Evolutionary conservation across 768 basidiomycete species (phyloP).

Genomic region (Termitomyces sp.): DNA sequence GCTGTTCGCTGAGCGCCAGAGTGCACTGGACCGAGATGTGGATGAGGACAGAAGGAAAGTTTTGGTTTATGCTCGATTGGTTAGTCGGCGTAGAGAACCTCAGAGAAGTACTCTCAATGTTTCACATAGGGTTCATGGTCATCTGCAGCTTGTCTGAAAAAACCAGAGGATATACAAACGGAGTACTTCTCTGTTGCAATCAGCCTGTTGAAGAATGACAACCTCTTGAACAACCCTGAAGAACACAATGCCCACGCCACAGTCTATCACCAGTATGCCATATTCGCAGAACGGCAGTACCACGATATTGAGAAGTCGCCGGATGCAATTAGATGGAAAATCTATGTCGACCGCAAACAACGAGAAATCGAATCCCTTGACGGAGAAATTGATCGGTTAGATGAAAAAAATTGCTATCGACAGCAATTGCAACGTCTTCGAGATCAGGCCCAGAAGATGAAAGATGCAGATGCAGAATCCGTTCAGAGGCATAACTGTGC

Average conservation of each 20-base stretch:
- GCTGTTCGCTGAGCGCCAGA: conserved; percentile 18
- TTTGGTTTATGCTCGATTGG: conserved; percentile 56
- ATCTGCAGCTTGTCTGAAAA: conserved; percentile 78
- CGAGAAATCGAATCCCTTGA: conserved; percentile 57
- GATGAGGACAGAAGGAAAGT: conserved; percentile 25
- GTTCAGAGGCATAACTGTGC: conserved; percentile 51
- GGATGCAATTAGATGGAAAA: conserved; percentile 61
- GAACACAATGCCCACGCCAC: conserved; percentile 36
- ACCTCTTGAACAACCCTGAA: conserved; percentile 12
- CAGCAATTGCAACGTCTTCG: conserved; percentile 18
- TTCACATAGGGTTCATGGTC: conserved; percentile 80
- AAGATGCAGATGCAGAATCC: conserved; percentile 40
- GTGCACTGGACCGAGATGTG: conserved; percentile 7
- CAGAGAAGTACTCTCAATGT: neutral
- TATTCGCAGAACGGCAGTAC: conserved; percentile 88
- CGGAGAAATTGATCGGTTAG: conserved; percentile 21
- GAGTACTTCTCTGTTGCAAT: conserved; percentile 70
- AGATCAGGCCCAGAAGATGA: conserved; percentile 26
- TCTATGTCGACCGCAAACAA: conserved; percentile 68
- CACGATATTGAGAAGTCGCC: conserved; percentile 63
- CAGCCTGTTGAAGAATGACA: conserved; percentile 18
- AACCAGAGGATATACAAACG: conserved; percentile 62
- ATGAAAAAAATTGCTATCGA: conserved; percentile 12
- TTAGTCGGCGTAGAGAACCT: conserved; percentile 26
- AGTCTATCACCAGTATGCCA: conserved; percentile 78